phyloP scores from a whole-genome alignment of 306 rosid genomes.

The Delonix regia region DNA sequence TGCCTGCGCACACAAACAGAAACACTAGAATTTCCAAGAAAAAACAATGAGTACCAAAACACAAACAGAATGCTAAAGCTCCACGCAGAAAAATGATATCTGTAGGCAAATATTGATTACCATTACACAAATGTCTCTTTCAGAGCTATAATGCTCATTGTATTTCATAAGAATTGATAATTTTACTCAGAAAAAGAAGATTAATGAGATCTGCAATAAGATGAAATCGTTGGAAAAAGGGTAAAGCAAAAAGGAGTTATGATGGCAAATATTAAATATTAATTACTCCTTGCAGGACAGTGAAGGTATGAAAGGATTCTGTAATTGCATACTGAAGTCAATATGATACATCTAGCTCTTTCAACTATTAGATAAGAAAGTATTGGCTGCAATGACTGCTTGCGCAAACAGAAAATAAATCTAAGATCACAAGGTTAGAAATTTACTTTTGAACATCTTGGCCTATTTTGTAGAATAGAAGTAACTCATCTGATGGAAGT shows the following conservation, averaged over 20 bases:
- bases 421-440: conserved; percentile 17
- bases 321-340: neutral
- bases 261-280: neutral
- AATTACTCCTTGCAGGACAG: conserved; percentile 12
- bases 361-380: neutral
- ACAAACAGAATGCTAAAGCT: neutral
- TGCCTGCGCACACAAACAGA: too few species aligned
- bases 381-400: neutral
- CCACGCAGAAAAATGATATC: conserved; percentile 3
- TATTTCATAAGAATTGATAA: conserved; percentile 15
- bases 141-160: conserved; percentile 12
- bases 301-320: neutral
- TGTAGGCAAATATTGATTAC: neutral
- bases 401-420: conserved; percentile 2
- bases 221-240: conserved; percentile 15
- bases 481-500: conserved; percentile 83
- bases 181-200: neutral
- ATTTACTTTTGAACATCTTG: conserved; percentile 82
- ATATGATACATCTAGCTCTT: neutral
- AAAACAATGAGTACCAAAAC: conserved; percentile 1
- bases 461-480: conserved; percentile 86
- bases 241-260: neutral
- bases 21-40: neutral
- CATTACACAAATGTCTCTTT: conserved; percentile 7
- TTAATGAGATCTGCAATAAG: conserved; percentile 8